Percentiles rank a stretch among this genome's conserved stretches.
phyloP scores from a whole-genome alignment of 192 early-diverging fungal genomes.

The Diversispora eburnea region DNA sequence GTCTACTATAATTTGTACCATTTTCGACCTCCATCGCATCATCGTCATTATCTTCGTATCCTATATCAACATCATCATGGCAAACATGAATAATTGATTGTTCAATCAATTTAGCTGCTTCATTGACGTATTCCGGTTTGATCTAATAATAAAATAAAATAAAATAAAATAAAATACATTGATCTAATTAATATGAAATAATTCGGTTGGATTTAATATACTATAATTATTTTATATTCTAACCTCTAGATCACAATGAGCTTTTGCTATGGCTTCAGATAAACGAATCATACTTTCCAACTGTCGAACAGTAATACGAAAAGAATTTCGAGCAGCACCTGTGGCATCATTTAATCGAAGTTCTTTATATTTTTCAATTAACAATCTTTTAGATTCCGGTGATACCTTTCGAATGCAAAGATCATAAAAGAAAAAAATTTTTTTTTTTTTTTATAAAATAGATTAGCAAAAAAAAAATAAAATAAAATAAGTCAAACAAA shows the following conservation, averaged over 20 bases:
- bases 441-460: neutral
- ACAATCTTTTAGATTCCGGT: slow-evolving; percentile 66
- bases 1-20: neutral
- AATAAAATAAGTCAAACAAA: neutral
- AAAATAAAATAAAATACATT: neutral
- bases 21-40: slow-evolving; percentile 13
- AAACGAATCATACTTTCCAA: slow-evolving; percentile 94
- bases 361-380: slow-evolving; percentile 83
- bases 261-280: slow-evolving; percentile 91
- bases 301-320: slow-evolving; percentile 95
- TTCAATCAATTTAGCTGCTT: slow-evolving; percentile 79
- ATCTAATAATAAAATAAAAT: slow-evolving; percentile 47
- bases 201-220: no score
- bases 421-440: no score
- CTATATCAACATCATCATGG: slow-evolving; percentile 70
- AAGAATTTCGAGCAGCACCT: slow-evolving; percentile 64
- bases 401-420: slow-evolving; percentile 47
- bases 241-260: slow-evolving; percentile 66
- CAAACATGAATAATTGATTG: slow-evolving; percentile 88
- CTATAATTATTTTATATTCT: neutral
- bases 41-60: slow-evolving; percentile 34
- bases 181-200: neutral
- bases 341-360: slow-evolving; percentile 83
- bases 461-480: neutral
- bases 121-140: slow-evolving; percentile 67